Evolutionary conservation across 345 rosid species (phyloP).

Genomic region (Gossypium rotundifolium): DNA sequence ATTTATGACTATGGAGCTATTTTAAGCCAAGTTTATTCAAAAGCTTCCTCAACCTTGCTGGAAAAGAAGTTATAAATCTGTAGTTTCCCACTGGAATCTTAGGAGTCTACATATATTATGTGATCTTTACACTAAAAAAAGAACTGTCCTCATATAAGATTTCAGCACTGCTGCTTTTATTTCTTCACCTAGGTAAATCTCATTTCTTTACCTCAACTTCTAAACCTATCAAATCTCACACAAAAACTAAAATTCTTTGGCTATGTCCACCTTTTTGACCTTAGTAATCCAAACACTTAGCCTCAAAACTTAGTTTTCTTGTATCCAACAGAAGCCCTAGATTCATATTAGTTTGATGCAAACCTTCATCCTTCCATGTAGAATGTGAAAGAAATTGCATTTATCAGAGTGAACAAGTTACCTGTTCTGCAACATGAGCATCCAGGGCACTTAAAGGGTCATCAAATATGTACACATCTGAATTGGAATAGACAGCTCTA

Average conservation of each 20-base stretch:
- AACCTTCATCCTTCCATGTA: not conserved
- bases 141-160: not conserved
- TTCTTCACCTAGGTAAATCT: too few species aligned
- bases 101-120: not conserved
- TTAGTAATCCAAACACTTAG: not conserved
- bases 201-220: not conserved
- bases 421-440: constrained; percentile 92
- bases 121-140: not conserved
- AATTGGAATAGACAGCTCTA: constrained; percentile 85
- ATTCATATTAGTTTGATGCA: not conserved
- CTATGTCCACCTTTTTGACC: not conserved
- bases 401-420: constrained; percentile 14
- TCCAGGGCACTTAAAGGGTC: constrained; percentile 97
- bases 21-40: not conserved
- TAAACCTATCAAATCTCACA: not conserved
- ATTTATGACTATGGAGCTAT: not conserved
- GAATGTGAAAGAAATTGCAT: not conserved
- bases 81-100: not conserved
- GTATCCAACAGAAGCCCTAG: not conserved
- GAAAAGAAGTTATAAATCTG: not conserved
- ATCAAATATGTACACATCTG: constrained; percentile 91
- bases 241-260: not conserved
- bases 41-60: not conserved
- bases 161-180: not conserved
- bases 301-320: not conserved